Conservation (phyloP, 2,329 filamentous ascomycete species). For the Plectosphaerella cucumerina region DNA sequence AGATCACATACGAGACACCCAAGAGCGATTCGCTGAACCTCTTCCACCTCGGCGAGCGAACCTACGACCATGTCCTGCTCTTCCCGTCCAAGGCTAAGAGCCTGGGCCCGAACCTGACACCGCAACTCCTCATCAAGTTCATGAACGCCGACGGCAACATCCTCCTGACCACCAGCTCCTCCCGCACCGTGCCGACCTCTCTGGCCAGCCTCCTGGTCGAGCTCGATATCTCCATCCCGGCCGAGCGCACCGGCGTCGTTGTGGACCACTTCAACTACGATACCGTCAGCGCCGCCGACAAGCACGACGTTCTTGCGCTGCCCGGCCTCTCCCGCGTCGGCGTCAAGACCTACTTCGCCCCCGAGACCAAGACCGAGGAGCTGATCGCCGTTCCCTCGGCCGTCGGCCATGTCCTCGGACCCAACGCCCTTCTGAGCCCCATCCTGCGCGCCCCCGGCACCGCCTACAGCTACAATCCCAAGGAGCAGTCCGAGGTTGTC, state of each 20-base stretch:
- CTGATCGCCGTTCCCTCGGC: constrained; percentile 78
- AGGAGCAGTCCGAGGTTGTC: constrained; percentile 69
- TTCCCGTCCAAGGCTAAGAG: constrained; percentile 90
- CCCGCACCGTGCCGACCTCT: constrained; percentile 63
- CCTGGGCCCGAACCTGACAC: constrained; percentile 82
- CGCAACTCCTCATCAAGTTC: constrained; percentile 84
- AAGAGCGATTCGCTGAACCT: constrained; percentile 74
- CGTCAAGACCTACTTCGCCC: constrained; percentile 73
- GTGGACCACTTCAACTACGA: constrained; percentile 98
- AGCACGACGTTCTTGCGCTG: constrained; percentile 84
- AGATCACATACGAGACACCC: constrained; percentile 75
- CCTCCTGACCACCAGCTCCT: constrained; percentile 76
- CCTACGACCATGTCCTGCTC: constrained; percentile 87
- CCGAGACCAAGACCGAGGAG: constrained; percentile 46
- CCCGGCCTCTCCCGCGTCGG: constrained; percentile 55
- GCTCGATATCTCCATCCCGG: constrained; percentile 82
- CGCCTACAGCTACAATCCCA: constrained; percentile 90
- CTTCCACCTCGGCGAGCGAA: constrained; percentile 81
- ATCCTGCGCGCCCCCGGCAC: constrained; percentile 79
- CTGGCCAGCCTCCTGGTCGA: constrained; percentile 78
- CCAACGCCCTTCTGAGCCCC: constrained; percentile 72
- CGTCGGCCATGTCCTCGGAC: constrained; percentile 77
- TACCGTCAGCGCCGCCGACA: constrained; percentile 66
- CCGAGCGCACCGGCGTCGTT: constrained; percentile 78
- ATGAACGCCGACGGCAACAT: constrained; percentile 90